Base-by-base conservation (phyloP, 805 yeast genomes). In the Kodamaea laetipori region DNA sequence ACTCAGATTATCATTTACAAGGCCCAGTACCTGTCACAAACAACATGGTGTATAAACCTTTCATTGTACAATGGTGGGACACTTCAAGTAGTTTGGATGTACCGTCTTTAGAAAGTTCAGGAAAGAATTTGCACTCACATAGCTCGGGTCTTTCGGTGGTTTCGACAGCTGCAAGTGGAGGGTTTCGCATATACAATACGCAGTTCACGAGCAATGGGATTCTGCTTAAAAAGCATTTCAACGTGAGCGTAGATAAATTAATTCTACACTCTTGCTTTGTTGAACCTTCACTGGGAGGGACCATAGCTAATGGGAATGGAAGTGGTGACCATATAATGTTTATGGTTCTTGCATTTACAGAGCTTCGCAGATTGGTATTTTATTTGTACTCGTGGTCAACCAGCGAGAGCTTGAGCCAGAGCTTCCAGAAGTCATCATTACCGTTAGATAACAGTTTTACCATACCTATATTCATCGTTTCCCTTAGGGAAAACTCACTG, bases 41-140 rank as follows among this genome's bases (percentile, higher is more conserved):
- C 23, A 48, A 8, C 49, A 54, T 41, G 39, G 37, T 66, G 4
- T 62, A 53, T 47, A 63, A 62, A 30, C 80, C 80, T 1, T 71
- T 67, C 47, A 69, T 71, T 7, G 76, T 75, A 0, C 80, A 76
- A 48, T 74, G 78, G 79, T 76, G 80, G 80, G 41, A 48, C 44
- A 48, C 56, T 25, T 54, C 55, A 31, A 48, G 41, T 19, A 23
- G 44, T 5, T 27, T 25, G 35, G 27, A 36, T 16, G 27, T 42
- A 15, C 58, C 55, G 18, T 45, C 54, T 35, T 50, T 44, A 19
- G 53, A 47, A 24, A 50, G 52, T 6, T 48, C 69, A 2, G 73
- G 73, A 2, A 49, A 46, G 23, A 52, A 58, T 3, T 48, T 74
- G 13, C 30, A 54, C 0, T 54, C 74, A 0, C 77, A 75, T 44